Evolutionary conservation across 2,329 filamentous ascomycete species (phyloP).

Genomic region (Penicillium sp.): DNA sequence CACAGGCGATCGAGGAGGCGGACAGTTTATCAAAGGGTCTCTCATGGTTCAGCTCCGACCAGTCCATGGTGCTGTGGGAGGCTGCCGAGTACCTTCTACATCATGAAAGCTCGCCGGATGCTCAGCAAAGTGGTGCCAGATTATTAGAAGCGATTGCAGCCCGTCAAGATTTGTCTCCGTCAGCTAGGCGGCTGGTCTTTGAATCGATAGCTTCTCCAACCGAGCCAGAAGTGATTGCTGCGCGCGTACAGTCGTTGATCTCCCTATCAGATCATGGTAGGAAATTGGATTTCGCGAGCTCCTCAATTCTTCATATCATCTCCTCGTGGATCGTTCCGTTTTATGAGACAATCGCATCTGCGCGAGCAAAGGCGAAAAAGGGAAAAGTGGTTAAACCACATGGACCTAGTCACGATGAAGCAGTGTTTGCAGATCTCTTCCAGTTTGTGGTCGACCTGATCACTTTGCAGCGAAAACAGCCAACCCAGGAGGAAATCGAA

Average conservation of each 20-base stretch:
- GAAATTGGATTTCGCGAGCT: slow-evolving; percentile 40
- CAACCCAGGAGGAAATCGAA: slow-evolving; percentile 35
- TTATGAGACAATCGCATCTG: slow-evolving; percentile 35
- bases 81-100: slow-evolving; percentile 37
- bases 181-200: slow-evolving; percentile 33
- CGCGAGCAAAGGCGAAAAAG: slow-evolving; percentile 39
- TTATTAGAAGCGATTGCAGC: slow-evolving; percentile 36
- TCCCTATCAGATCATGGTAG: slow-evolving; percentile 43
- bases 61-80: slow-evolving; percentile 41
- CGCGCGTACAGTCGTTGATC: slow-evolving; percentile 39
- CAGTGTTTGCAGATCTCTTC: slow-evolving; percentile 37
- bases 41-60: slow-evolving; percentile 38
- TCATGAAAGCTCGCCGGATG: slow-evolving; percentile 33
- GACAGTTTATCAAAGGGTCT: slow-evolving; percentile 32
- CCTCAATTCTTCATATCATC: slow-evolving; percentile 39
- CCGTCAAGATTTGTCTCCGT: slow-evolving; percentile 39
- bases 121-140: slow-evolving; percentile 33
- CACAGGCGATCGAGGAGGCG: slow-evolving; percentile 39
- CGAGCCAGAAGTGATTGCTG: slow-evolving; percentile 36
- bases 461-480: slow-evolving; percentile 40
- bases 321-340: slow-evolving; percentile 39
- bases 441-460: slow-evolving; percentile 43
- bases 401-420: slow-evolving; percentile 32
- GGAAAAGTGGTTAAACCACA: slow-evolving; percentile 31
- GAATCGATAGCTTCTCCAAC: slow-evolving; percentile 34